phyloP scores from a whole-genome alignment of 331 rosid genomes.

The Quercus tomentella region DNA sequence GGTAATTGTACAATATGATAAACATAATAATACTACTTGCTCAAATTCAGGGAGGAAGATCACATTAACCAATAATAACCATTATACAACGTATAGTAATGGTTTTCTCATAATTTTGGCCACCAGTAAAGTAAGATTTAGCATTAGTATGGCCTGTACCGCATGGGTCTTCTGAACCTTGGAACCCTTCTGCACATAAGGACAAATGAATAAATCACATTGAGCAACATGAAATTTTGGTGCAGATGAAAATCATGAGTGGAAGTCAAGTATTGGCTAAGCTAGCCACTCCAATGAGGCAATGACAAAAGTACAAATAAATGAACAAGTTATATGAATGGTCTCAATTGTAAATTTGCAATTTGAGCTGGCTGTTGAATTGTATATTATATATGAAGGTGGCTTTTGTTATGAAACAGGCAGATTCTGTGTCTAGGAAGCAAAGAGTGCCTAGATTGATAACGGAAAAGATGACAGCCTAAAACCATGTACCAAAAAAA shows the following conservation, averaged over 20 bases:
- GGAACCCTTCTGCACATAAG: conserved; percentile 79
- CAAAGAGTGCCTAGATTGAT: not conserved
- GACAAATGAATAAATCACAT: conserved; percentile 10
- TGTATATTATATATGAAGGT: not conserved
- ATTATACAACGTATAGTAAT: not conserved
- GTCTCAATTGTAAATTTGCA: not conserved
- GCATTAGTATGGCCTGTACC: conserved; percentile 84
- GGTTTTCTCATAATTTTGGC: not conserved
- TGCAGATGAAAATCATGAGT: not conserved
- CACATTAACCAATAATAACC: conserved; percentile 5
- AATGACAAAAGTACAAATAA: not conserved
- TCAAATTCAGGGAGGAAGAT: conserved; percentile 16
- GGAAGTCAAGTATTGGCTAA: not conserved
- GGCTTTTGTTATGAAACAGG: not conserved
- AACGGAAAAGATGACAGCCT: not conserved
- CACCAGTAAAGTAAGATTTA: conserved; percentile 23
- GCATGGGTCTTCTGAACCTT: conserved; percentile 86
- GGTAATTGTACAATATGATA: not conserved
- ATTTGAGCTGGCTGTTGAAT: not conserved
- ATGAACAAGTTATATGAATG: too few relatives aligned
- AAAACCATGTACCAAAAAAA: not conserved
- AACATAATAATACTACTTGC: conserved; percentile 22
- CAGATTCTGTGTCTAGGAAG: not conserved
- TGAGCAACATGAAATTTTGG: not conserved
- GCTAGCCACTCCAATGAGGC: not conserved